phyloP scores from a whole-genome alignment of 345 rosid species.

The Reutealis trisperma region DNA sequence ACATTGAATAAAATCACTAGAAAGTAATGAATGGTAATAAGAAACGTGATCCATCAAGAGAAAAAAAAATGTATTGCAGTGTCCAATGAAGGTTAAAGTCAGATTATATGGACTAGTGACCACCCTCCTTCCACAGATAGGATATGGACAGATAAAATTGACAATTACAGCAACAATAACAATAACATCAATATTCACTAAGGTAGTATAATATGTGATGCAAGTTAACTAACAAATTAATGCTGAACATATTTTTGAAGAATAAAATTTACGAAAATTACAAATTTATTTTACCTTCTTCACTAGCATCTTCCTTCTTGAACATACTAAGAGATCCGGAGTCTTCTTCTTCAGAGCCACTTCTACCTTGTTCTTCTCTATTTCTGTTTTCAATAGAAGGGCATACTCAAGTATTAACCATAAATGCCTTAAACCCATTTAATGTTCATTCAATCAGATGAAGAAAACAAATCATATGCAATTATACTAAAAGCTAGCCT shows the following conservation, averaged over 20 bases:
- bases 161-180: not conserved
- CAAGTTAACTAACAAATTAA: not conserved
- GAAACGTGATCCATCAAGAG: not conserved
- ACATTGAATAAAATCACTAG: not conserved
- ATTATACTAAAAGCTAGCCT: too few relatives aligned
- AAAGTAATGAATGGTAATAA: not conserved
- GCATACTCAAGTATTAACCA: not conserved
- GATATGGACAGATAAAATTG: too few relatives aligned
- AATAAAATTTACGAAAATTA: not conserved
- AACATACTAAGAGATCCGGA: conserved; percentile 38
- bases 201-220: not conserved
- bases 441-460: not conserved
- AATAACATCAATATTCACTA: not conserved
- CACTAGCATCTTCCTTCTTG: conserved; percentile 36
- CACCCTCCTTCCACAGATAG: not conserved
- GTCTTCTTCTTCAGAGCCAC: conserved; percentile 54
- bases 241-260: not conserved
- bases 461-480: not conserved
- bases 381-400: conserved; percentile 31
- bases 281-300: conserved; percentile 37
- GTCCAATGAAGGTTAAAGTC: not conserved
- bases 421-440: conserved; percentile 1
- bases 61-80: not conserved
- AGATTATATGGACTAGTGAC: not conserved
- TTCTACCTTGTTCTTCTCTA: conserved; percentile 59